Conservation (phyloP, 257 asterid species). For the Solanum virginianum region DNA sequence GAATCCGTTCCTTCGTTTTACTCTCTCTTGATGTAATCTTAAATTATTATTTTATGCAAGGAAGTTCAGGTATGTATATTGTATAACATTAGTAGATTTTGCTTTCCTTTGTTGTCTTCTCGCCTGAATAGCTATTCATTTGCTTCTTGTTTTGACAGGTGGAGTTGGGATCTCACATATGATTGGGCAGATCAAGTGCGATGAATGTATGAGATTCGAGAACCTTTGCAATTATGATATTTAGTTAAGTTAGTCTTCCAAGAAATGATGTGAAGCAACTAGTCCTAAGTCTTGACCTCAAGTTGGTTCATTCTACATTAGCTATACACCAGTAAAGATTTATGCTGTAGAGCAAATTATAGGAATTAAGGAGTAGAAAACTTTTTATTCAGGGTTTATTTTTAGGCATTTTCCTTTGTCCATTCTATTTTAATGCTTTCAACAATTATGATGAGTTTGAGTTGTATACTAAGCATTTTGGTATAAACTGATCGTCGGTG, state of each 20-base stretch:
- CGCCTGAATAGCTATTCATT: not conserved
- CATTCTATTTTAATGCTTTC: not conserved
- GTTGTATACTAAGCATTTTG: too few relatives aligned
- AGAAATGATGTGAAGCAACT: not conserved
- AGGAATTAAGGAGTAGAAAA: not conserved
- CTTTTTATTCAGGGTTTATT: not conserved
- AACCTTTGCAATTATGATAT: constrained; percentile 58
- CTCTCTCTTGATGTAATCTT: too few relatives aligned
- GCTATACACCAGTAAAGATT: too few relatives aligned
- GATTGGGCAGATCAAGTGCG: constrained; percentile 59
- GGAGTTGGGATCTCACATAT: constrained; percentile 85
- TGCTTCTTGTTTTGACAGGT: constrained; percentile 27
- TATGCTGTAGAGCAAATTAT: too few relatives aligned
- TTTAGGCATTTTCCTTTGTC: not conserved
- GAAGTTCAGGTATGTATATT: too few relatives aligned
- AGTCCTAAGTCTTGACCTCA: too few relatives aligned
- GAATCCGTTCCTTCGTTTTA: too few relatives aligned
- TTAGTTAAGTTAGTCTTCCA: not conserved
- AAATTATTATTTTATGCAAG: too few relatives aligned
- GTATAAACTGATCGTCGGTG: too few relatives aligned
- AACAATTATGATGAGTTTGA: not conserved
- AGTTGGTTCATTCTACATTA: not conserved
- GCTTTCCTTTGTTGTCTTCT: not conserved
- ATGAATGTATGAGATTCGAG: constrained; percentile 90
- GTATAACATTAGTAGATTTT: too few relatives aligned